phyloP scores from a whole-genome alignment of 495 filamentous ascomycete genomes.

The Mycothermus thermophilus region DNA sequence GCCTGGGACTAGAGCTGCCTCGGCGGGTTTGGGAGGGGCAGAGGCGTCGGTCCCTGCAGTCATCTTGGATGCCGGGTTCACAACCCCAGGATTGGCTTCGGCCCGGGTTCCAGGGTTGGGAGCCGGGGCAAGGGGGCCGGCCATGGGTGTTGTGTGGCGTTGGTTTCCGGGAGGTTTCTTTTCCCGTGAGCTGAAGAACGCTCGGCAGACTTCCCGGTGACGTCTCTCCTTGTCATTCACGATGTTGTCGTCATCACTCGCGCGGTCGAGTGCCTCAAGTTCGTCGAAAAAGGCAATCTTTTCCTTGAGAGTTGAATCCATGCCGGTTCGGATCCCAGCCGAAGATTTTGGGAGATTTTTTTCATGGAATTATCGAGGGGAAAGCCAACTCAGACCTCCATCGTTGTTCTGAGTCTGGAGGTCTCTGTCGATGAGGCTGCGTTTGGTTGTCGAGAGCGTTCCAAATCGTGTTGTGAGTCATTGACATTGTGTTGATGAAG shows the following conservation, averaged over 20 bases:
- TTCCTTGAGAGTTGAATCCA: slow-evolving; percentile 10
- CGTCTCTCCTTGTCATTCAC: slow-evolving; percentile 11
- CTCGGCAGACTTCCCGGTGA: slow-evolving; percentile 10
- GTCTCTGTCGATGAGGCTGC: no score
- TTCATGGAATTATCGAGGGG: no score
- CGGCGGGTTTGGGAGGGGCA: neutral
- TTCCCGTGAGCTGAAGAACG: slow-evolving; percentile 11
- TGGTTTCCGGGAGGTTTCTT: slow-evolving; percentile 1
- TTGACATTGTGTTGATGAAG: no score
- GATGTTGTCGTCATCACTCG: slow-evolving; percentile 11
- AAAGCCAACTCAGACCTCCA: no score
- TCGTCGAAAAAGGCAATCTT: slow-evolving; percentile 17
- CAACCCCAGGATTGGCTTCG: slow-evolving; percentile 11
- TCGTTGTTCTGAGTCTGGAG: no score
- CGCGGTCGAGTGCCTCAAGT: slow-evolving; percentile 14
- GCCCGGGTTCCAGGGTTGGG: slow-evolving; percentile 5
- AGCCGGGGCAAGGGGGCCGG: slow-evolving; percentile 4
- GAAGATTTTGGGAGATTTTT: no score
- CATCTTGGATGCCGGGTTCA: neutral
- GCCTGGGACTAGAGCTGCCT: slow-evolving; percentile 15
- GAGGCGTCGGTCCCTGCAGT: neutral
- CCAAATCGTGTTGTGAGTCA: no score
- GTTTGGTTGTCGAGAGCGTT: no score
- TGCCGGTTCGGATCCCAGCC: no score
- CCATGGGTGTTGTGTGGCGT: slow-evolving; percentile 8